Base-by-base conservation (phyloP, 2,329 filamentous ascomycete species). In the Fusarium bulbicola region DNA sequence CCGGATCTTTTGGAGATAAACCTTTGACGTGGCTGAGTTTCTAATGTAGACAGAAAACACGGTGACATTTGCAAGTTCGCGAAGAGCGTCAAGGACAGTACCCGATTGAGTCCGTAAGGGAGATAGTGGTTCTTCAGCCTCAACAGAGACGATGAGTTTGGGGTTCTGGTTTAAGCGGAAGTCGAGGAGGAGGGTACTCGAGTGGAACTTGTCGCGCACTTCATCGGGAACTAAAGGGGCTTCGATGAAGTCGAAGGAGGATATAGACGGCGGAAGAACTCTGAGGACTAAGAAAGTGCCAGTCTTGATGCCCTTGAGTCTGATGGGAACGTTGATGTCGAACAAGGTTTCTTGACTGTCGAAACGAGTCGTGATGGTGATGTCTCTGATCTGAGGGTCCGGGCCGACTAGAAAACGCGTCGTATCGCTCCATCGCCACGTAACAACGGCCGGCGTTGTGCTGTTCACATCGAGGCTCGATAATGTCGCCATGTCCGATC, bases 81-180 rank as follows among this genome's bases (percentile, higher is more conserved):
- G 67, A 12, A 72, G n/a, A 6, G 68, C 50, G 12, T 72, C 69
- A n/a, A 71, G 67, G 13, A 72, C 68, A 16, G 16, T 53, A 7
- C 69, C 69, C 7, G 58, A 57, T 11, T 68, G 69, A 32, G 68
- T 54, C 18, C 69, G 54, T 13, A 37, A 18, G 10, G 69, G 68
- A 5, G 49, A 46, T 16, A 72, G 15, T 9, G 69, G 68, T 7
- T 72, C 68, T 24, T 68, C 28, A 7, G 68, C 63, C 13, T 59
- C 59, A 12, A 34, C 20, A 20, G 68, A 40, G 32, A 64, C 45
- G 10, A 72, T 42, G 39, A 65, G 16, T 32, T 64, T 15, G 30
- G 66, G 63, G 3, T 53, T 37, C 12, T 8, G 36, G 26, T 61
- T 72, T 5, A 72, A 42, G 11, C 49, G 26, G 6, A 72, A 68